phyloP scores from a whole-genome alignment of 176 grass and related monocot species.

The Hordeum vulgare region MorexV3_pseudomolecules_assembly NC_058519.1:38918829-38919328 shows the following conservation, averaged over 20 bases:
- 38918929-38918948: background rate
- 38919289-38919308: slow-evolving; percentile 84
- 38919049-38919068: background rate
- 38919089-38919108: too few relatives aligned
- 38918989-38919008: slow-evolving; percentile 4
- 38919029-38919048: background rate
- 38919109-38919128: background rate
- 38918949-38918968: background rate
- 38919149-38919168: slow-evolving; percentile 19
- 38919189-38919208: slow-evolving; percentile 7
- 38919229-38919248: slow-evolving; percentile 15
- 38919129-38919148: background rate
- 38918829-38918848: background rate
- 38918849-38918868: slow-evolving; percentile 9
- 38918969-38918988: slow-evolving; percentile 15
- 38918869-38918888: slow-evolving; percentile 5
- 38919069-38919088: background rate
- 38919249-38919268: slow-evolving; percentile 32
- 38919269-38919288: slow-evolving; percentile 70
- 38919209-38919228: background rate
- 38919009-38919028: background rate
- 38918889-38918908: slow-evolving; percentile 12
- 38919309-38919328: slow-evolving; percentile 93
- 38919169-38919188: background rate
- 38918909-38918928: background rate